Evolutionary conservation across 2,329 filamentous ascomycete species (phyloP), one percentile per base, ranked within the genome.

Genomic region (Epicoccum nigrum): DNA sequence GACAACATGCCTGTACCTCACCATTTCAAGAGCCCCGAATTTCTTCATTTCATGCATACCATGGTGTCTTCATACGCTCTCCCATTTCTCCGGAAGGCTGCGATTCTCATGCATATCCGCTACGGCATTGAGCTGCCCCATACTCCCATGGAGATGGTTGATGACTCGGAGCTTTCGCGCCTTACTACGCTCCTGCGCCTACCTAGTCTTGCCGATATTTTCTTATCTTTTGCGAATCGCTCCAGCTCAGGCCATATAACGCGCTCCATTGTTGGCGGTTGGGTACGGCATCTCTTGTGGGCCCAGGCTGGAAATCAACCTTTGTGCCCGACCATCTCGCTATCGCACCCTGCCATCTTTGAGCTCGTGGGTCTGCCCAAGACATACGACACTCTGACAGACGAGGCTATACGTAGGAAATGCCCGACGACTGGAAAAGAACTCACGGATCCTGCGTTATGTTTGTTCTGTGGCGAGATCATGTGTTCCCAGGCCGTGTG

Each of bases 401-500:
- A 97, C 67, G 92, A 96, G 74, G 90, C 91, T 20, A 93, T 94
- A 61, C 86, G 86, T 58, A 81, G 88, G 44, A 86, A 83, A 41
- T 99, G 94, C 67, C 92, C 92, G 0, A 95, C 87, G 2, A 96
- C 91, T 1, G 92, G 92, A 59, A 95, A 94, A 70, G 93, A 97
- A 62, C 78, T 99, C 42, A 88, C 87, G 2, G 95, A 99, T 72
- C 92, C 94, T 0, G 90, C 89, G 58, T 84, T 99, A 30, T 99
- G 94, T 68, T 82, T 99, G 31, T 91, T 97, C 76, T 99, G 94
- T 69, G 93, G 94, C 27, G 92, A 92, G n/a, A 90, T 99, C 32
- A 93, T 97, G 74, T 99, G 94, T 75, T 91, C 89, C 8, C 94
- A 99, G 77, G 91, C 89, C 37, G 88, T 92, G 38, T 99, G 94